Base-by-base conservation (phyloP, 768 basidiomycete genomes). In the Kwoniella europaea region DNA sequence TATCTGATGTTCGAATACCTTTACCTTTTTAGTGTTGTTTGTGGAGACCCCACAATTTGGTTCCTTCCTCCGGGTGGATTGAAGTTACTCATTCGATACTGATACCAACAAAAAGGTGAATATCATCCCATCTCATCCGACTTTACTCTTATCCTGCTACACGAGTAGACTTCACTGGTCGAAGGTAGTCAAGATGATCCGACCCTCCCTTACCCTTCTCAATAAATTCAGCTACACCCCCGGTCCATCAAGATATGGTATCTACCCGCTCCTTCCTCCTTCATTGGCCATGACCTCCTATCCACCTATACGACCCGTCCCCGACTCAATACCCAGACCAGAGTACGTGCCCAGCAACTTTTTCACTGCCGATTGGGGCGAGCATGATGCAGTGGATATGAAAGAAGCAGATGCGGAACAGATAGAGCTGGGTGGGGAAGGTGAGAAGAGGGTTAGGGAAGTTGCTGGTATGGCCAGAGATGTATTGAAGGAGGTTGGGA, bases 401-500 rank as follows among this genome's bases (percentile, higher is more conserved):
- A 41, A 65, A 4, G 65, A 65, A 22, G 24, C 41, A 2, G 10
- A 24, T 18, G 64, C 53, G 3, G 56, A 59, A 20, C n/a, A 52
- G 16, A 65, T 66, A 16, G 18, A 50, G 43, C 64, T 67, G 1
- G 69, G 69, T 15, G 50, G 86, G 10, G 84, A 86, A 12, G 87
- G 88, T 29, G 90, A 91, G 77, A 67, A 42, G 9, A 84, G 82
- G 6, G 68, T 92, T 13, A 85, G 90, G 43, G 82, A 84, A 22
- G 89, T 89, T 53, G 89, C 88, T 1, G 82, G 54, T 42, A 83
- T 91, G 63, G 91, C 91, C 0, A 87, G 84, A 73, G 82, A 85
- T 65, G 88, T 90, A 1, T 84, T 90, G 68, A 84, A 87, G 16
- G 88, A 87, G 76, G 88, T 90, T 44, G 88, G 88, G 10, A 85